Conservation (phyloP, 2,329 filamentous ascomycete genomes). For the Hymenoscyphus repandus region DNA sequence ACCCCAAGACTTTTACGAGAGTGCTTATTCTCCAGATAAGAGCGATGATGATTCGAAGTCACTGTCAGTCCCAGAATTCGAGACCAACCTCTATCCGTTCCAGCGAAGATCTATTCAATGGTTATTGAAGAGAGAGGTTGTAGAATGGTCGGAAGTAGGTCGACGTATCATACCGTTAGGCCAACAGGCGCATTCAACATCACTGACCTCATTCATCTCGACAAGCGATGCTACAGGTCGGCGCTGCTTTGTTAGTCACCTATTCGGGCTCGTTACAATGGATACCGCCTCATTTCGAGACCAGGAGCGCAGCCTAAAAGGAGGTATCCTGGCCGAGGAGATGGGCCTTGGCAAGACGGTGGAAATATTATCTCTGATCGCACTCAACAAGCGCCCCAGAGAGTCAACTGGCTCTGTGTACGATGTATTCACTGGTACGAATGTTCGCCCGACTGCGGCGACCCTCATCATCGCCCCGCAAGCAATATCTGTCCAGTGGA, state of each 20-base stretch:
- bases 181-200: neutral
- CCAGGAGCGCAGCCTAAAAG: slow-evolving; percentile 39
- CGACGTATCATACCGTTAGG: slow-evolving; percentile 4
- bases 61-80: slow-evolving; percentile 40
- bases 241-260: slow-evolving; percentile 52
- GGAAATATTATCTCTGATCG: slow-evolving; percentile 67
- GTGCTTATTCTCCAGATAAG: slow-evolving; percentile 56
- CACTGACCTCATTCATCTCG: slow-evolving; percentile 38
- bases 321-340: slow-evolving; percentile 61
- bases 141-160: slow-evolving; percentile 37
- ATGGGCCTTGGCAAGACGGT: slow-evolving; percentile 82
- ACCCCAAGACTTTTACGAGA: slow-evolving; percentile 62
- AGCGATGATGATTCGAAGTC: slow-evolving; percentile 34
- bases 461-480: slow-evolving; percentile 59
- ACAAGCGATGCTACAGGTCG: slow-evolving; percentile 42
- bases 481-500: slow-evolving; percentile 55
- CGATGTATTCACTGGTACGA: slow-evolving; percentile 37
- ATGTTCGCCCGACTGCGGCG: slow-evolving; percentile 44
- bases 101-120: slow-evolving; percentile 66
- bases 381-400: slow-evolving; percentile 48
- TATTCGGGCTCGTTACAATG: slow-evolving; percentile 54
- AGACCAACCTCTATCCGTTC: slow-evolving; percentile 61
- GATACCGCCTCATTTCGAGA: slow-evolving; percentile 42
- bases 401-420: slow-evolving; percentile 14
- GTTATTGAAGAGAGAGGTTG: slow-evolving; percentile 63